Evolutionary conservation across 108 stramenopile genomes (phyloP), one percentile per base, ranked within the genome.

Genomic region (Nitzschia palea): DNA sequence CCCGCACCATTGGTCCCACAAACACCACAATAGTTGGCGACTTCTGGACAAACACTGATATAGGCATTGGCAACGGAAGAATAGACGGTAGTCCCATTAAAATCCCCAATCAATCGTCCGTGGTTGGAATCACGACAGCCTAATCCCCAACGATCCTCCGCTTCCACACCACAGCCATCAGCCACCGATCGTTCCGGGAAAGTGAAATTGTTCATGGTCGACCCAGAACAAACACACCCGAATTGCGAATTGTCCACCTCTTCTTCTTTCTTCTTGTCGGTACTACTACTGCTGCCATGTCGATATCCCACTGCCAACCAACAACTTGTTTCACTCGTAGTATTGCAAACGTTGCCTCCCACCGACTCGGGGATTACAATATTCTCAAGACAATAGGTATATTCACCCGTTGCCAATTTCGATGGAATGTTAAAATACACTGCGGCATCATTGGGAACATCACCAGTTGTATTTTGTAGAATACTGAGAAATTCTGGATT

Each of bases 401-500:
- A 33, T 14, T 6, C 30, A 15, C 23, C 58, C 8, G 6, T 4
- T 40, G 40, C 36, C 35, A 18, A 40, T 4, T 15, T 10, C 14
- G 36, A 40, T 4, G 58, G 58, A 60, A 60, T 20, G 9, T 35
- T 14, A 42, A 60, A 60, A 40, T 40, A 40, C 37, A 40, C 36
- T 22, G 58, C n/a, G 9, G 23, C 35, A 42, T 60, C 22, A 20
- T 22, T 60, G 33, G 15, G 36, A 14, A 60, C 20, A 40, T 40
- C n/a, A 15, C 37, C 58, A 6, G 35, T 36, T n/a, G n/a, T n/a
- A 36, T 23, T 12, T 14, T 12, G n/a, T 4, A 60, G 27, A 3
- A 22, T 20, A 20, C 20, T 23, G 3, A 60, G 25, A 22, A 4
- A 8, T 10, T 35, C 37, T 8, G 33, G 9, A 60, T 60, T 42